Base-by-base conservation (phyloP, 331 rosid genomes). In the Cydonia oblonga region DNA sequence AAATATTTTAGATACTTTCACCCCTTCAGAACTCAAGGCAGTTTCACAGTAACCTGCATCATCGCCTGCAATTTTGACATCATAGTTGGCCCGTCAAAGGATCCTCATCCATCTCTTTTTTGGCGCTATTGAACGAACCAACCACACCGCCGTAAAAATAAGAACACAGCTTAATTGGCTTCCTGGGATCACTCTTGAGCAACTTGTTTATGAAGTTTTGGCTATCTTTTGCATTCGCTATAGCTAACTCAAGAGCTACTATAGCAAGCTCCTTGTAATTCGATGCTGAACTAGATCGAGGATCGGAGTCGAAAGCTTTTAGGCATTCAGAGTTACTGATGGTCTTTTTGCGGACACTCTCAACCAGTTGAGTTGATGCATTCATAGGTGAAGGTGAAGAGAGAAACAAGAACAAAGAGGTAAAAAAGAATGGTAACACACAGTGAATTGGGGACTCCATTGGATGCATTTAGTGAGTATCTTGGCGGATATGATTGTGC, bases 81-180 rank as follows among this genome's bases (percentile, higher is more conserved):
- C 78, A 19, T 76, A 72, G 56, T 72, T 76, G 13, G 84, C 84
- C 84, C 2, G 71, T n/a, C 53, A n/a, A 0, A 16, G 56, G 11
- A 16, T 76, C 78, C n/a, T 61, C 63, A 0, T 35, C 44, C 1
- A 81, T 30, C 46, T 71, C 81, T 0, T 0, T 0, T 3, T 16
- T 69, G 1, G 78, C 68, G 38, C 81, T 71, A 14, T 4, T 49
- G 81, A 75, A 80, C 1, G 74, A 72, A 10, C 4, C 74, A 2
- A 80, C 64, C 13, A 62, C 70, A 0, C 12, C 28, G 29, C n/a
- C 14, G 23, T 76, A 80, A n/a, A 28, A 29, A 49, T 1, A 61
- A 12, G 46, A 65, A 57, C 78, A 81, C 24, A 11, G 2, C 26
- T 29, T 28, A 9, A 66, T n/a, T 38, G 71, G 32, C 12, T 32